Evolutionary conservation across 306 rosid genomes (phyloP), one percentile per base, ranked within the genome.

Genomic region (Biancaea sappan): DNA sequence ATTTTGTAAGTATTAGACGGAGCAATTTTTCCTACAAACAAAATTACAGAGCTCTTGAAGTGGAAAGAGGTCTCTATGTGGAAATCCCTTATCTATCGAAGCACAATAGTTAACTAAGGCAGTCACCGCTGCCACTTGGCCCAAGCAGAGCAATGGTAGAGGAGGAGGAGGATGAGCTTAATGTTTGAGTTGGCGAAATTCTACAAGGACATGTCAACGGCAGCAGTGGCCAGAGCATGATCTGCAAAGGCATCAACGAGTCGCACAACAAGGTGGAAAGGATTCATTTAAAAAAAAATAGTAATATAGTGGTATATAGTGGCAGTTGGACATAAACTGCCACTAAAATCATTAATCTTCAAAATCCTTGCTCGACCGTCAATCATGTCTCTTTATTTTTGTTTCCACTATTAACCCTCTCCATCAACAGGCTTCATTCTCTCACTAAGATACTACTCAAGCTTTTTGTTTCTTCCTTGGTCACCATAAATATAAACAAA

Each of bases 1-100:
- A 94, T 91, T 82, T 84, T 88, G 71, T 94, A 94, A 0, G 98
- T 94, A 40, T 94, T 96, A 1, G 98, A 94, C 2, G 98, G 98
- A 19, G 98, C 97, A 22, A 94, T 91, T 72, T 85, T 0, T 0
- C 96, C 96, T 26, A 94, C 87, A 77, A 94, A 94, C 6, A 97
- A 97, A 76, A 91, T 94, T 6, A 94, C 98, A 24, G 98, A 94
- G 87, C 98, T 94, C 79, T 94, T 96, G 28, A 94, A 94, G 50
- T 94, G 97, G 26, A 78, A 84, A 1, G 97, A 92, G 77, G 92
- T 94, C 88, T 94, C 99, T 97, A 94, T 92, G 61, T 94, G 92
- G 67, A 92, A 94, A n/a, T 94, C 99, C 2, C 96, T 87, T 96
- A 94, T 94, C 2, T 96, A 84, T 1, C 93, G 93, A 7, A 94